Percentiles rank a stretch among this genome's conserved stretches.
phyloP scores from a whole-genome alignment of 2,329 filamentous ascomycete species.

The Coniochaeta sp. region DNA sequence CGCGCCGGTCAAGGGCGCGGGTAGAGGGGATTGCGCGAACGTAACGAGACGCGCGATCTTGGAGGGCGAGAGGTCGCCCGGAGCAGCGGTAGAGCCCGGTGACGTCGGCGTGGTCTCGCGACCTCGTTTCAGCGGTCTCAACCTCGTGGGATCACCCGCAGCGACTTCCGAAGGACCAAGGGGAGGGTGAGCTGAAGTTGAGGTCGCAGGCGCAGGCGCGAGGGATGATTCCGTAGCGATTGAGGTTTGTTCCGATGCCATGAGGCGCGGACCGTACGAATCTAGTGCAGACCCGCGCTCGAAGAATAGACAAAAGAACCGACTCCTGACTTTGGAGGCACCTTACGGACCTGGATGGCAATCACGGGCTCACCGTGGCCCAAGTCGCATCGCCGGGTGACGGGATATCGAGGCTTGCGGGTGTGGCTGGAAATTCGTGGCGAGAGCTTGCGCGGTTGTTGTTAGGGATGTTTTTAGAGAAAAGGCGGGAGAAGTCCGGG shows the following conservation, averaged over 20 bases:
- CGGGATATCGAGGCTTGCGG: slow-evolving; percentile 13
- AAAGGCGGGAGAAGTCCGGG: background rate
- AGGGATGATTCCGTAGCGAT: slow-evolving; percentile 44
- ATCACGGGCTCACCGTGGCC: slow-evolving; percentile 11
- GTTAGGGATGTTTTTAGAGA: background rate
- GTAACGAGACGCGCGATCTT: slow-evolving; percentile 44
- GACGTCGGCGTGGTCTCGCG: slow-evolving; percentile 39
- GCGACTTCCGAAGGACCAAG: slow-evolving; percentile 28
- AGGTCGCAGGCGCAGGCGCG: slow-evolving; percentile 23
- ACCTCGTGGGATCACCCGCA: slow-evolving; percentile 27
- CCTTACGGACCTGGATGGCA: slow-evolving; percentile 2
- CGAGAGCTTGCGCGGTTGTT: slow-evolving; percentile 18
- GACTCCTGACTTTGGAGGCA: background rate
- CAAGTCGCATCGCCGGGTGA: slow-evolving; percentile 15
- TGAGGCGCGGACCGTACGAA: slow-evolving; percentile 19
- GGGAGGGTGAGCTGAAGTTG: slow-evolving; percentile 24
- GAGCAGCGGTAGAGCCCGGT: slow-evolving; percentile 20
- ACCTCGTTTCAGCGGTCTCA: slow-evolving; percentile 36
- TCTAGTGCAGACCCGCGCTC: background rate
- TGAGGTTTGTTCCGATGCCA: slow-evolving; percentile 47
- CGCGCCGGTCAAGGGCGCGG: slow-evolving; percentile 40
- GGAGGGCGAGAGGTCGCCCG: slow-evolving; percentile 38
- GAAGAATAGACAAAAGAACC: background rate
- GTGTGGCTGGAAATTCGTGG: slow-evolving; percentile 28
- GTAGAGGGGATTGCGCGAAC: slow-evolving; percentile 27